phyloP scores from a whole-genome alignment of 257 asterid species.

The Gardenia jasminoides region DNA sequence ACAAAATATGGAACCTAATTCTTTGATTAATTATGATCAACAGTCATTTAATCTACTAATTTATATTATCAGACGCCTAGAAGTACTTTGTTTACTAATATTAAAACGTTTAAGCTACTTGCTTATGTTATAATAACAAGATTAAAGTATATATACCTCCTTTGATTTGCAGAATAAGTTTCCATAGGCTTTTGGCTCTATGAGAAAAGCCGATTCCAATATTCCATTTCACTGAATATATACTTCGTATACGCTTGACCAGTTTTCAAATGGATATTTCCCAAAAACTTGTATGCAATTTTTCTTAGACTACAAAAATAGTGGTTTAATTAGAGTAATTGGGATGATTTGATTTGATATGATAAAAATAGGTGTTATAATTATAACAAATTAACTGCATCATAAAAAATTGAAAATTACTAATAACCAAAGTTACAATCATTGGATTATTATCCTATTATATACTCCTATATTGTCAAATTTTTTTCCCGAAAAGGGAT shows the following conservation, averaged over 20 bases:
- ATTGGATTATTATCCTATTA: too few species aligned
- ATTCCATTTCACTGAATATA: not conserved
- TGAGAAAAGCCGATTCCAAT: not conserved
- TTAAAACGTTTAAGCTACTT: not conserved
- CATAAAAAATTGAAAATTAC: too few species aligned
- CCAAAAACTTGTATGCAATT: not conserved
- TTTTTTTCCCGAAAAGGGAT: too few species aligned
- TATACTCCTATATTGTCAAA: too few species aligned
- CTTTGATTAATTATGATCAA: not conserved
- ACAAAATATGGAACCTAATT: not conserved
- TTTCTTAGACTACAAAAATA: not conserved
- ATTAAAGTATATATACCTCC: not conserved
- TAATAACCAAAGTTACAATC: too few species aligned
- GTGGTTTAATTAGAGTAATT: not conserved
- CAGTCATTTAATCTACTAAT: not conserved
- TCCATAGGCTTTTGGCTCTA: not conserved
- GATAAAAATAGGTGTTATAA: not conserved
- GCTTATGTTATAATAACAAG: not conserved
- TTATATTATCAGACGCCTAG: not conserved
- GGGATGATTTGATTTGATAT: not conserved
- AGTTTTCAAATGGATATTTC: not conserved
- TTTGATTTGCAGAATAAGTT: not conserved
- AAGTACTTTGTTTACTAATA: not conserved
- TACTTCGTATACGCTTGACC: not conserved
- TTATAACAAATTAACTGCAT: not conserved